Evolutionary conservation across 257 asterid genomes (phyloP), one percentile per base, ranked within the genome.

Genomic region (Galeopsis tetrahit): DNA sequence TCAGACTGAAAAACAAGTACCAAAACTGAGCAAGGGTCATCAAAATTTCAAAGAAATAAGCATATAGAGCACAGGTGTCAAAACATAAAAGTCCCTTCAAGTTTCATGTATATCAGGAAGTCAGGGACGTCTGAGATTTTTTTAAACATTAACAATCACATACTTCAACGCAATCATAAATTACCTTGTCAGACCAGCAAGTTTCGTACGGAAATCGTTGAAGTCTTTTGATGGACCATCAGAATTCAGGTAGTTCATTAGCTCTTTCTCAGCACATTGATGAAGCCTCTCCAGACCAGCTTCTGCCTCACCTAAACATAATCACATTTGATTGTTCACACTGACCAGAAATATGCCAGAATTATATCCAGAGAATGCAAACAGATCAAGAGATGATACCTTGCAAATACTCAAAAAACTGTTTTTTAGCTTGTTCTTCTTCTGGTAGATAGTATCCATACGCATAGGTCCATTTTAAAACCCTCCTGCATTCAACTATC

Each of bases 261-360:
- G 83, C 82, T 92, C 98, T 74, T 95, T 95, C 82, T 95, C 99
- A 36, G 95, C 98, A 90, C 99, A 95, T 67, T 89, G 98, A 82
- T 95, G 99, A 73, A 95, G 97, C 87, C 99, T 88, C 90, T 92
- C 99, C 76, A 95, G 82, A 73, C 98, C 99, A 28, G 98, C 92
- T 82, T 95, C 99, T 2, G 99, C 99, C 79, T 95, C 99, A 65
- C 99, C 99, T 95, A 76, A 67, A 79, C 36, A 31, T 56, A 61
- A 59, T 39, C 34, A 73, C 36, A 65, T 35, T 14, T 6, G 44
- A 34, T 35, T 34, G 46, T 63, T 48, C 68, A 75, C 51, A 63
- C 21, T 35, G 15, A 75, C 75, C 44, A 44, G 51, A 61, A 49
- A 36, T 59, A 33, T 14, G 56, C 68, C 36, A 15, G 44, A 72